These are phyloP conservation scores for Talaromyces stipitatus DNA, from an alignment of 495 filamentous ascomycete genomes.

Conservation along the genomic window DNA sequence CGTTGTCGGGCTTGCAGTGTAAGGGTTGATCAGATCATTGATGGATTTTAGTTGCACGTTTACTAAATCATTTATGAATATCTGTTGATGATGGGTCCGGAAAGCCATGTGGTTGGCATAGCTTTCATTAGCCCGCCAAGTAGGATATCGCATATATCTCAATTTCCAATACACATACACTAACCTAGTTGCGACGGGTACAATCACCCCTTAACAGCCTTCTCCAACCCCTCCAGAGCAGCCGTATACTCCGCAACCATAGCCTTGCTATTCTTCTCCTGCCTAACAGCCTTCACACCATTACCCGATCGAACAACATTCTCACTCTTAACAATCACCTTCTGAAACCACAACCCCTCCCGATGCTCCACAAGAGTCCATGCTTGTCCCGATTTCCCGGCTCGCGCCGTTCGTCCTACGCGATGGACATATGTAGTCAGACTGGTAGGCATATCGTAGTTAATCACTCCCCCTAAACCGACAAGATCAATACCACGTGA, in stretches of 20 bases:
- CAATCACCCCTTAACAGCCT: constrained; percentile 24
- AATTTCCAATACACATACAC: neutral
- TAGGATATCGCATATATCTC: no score
- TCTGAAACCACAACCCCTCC: constrained; percentile 84
- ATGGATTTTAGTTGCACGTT: no score
- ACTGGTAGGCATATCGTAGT: constrained; percentile 84
- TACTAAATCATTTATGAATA: no score
- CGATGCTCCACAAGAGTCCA: constrained; percentile 73
- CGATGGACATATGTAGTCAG: constrained; percentile 84
- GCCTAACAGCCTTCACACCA: constrained; percentile 39
- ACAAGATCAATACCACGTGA: constrained; percentile 86
- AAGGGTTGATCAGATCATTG: neutral
- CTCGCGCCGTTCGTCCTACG: constrained; percentile 84
- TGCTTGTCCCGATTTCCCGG: constrained; percentile 65
- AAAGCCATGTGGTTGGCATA: no score
- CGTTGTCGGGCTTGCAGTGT: no score
- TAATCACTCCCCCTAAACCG: constrained; percentile 74
- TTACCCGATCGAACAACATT: constrained; percentile 34
- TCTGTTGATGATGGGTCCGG: no score
- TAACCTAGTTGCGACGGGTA: neutral
- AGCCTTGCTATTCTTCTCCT: constrained; percentile 32
- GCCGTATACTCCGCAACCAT: constrained; percentile 50
- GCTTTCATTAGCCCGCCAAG: no score
- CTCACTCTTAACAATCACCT: constrained; percentile 53
- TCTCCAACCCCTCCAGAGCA: constrained; percentile 45